A percentile compares a stretch with the other conserved stretches of the same genome.
Evolutionary conservation across 768 basidiomycete species (phyloP).

Genomic region (Tubosaeta sp.): DNA sequence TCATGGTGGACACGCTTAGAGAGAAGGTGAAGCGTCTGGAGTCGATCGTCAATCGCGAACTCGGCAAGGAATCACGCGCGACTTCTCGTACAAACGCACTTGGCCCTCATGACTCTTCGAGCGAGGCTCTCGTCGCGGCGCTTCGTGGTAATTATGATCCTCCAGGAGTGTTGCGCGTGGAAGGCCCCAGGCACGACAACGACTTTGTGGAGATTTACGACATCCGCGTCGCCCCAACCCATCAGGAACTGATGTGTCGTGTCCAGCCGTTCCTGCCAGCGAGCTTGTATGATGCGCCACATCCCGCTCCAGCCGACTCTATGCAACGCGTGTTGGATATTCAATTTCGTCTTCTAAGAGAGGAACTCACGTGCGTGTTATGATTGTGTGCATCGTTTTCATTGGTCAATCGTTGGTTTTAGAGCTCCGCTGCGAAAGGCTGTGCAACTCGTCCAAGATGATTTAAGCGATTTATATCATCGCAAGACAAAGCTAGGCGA

Average conservation of each 20-base stretch:
- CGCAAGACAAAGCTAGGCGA: conserved; percentile 39
- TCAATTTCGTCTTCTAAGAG: conserved; percentile 71
- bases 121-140: conserved; percentile 38
- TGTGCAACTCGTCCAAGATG: conserved; percentile 45
- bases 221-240: conserved; percentile 69
- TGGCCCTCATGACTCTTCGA: conserved; percentile 2
- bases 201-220: conserved; percentile 51
- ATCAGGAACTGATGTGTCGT: conserved; percentile 53
- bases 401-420: not conserved
- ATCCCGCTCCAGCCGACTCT: conserved; percentile 50
- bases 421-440: conserved; percentile 54
- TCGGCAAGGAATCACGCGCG: conserved; percentile 30
- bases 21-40: conserved; percentile 30
- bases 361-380: conserved; percentile 59
- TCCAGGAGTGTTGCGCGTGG: conserved; percentile 46
- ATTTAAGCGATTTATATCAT: conserved; percentile 28
- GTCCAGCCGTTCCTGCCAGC: conserved; percentile 57
- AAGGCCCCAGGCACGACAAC: conserved; percentile 66
- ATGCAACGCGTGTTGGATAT: conserved; percentile 69
- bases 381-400: not conserved
- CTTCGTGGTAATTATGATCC: conserved; percentile 45
- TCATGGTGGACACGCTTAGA: conserved; percentile 31
- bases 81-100: conserved; percentile 4
- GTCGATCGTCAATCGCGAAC: conserved; percentile 51
- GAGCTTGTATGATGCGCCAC: conserved; percentile 56